Evolutionary conservation across 2,329 filamentous ascomycete species (phyloP).

Genomic region (Pseudonectria buxi): DNA sequence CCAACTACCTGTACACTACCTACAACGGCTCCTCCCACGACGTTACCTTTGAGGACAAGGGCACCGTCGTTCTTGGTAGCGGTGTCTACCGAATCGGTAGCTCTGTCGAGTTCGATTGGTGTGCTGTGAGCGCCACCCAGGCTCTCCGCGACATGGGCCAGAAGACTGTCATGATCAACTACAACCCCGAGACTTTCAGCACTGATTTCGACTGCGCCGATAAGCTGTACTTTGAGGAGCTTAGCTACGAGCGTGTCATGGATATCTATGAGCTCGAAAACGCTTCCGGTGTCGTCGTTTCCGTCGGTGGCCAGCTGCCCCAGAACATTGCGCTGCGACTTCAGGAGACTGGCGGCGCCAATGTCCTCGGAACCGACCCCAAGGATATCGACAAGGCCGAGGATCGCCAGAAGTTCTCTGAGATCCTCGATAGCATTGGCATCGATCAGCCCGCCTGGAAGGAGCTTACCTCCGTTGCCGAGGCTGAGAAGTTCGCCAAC

Average conservation of each 20-base stretch:
- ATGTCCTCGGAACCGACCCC: slow-evolving; percentile 87
- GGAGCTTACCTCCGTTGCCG: slow-evolving; percentile 83
- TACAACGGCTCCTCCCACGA: slow-evolving; percentile 96
- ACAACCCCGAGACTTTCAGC: slow-evolving; percentile 71
- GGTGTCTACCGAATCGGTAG: slow-evolving; percentile 97
- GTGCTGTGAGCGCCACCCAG: slow-evolving; percentile 82
- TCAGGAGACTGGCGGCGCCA: slow-evolving; percentile 83
- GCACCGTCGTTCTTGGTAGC: slow-evolving; percentile 80
- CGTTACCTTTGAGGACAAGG: slow-evolving; percentile 87
- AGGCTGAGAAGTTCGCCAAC: slow-evolving; percentile 80
- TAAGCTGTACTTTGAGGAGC: slow-evolving; percentile 91
- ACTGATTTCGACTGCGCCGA: slow-evolving; percentile 90
- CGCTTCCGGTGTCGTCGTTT: slow-evolving; percentile 83
- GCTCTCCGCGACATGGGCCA: slow-evolving; percentile 80
- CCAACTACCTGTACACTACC: slow-evolving; percentile 95
- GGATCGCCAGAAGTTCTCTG: slow-evolving; percentile 96
- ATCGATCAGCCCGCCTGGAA: slow-evolving; percentile 98
- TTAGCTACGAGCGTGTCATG: slow-evolving; percentile 96
- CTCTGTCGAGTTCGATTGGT: slow-evolving; percentile 99
- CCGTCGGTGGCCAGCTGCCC: slow-evolving; percentile 89
- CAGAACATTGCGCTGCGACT: slow-evolving; percentile 96
- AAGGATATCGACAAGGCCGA: slow-evolving; percentile 96
- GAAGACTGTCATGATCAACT: slow-evolving; percentile 98
- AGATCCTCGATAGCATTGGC: slow-evolving; percentile 93
- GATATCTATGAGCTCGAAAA: slow-evolving; percentile 94